These are phyloP conservation scores for Xylaria multiplex DNA, from an alignment of 2,329 filamentous ascomycete genomes.

Conservation along the genomic window DNA sequence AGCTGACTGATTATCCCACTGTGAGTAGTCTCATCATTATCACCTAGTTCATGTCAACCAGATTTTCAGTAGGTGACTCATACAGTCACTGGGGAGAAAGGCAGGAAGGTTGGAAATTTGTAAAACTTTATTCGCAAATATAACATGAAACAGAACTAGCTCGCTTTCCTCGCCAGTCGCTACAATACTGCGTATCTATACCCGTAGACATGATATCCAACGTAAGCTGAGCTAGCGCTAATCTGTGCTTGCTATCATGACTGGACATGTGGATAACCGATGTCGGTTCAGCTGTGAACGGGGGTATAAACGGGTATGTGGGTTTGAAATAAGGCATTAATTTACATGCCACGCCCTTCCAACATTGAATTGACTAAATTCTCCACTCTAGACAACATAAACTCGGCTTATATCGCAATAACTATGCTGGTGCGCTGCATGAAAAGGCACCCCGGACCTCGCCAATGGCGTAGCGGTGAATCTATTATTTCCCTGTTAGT, in stretches of 20 bases:
- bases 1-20: background rate
- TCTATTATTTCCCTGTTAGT: conserved; percentile 37
- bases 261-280: background rate
- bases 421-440: conserved; percentile 23
- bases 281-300: conserved; percentile 5
- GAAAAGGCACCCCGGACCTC: conserved; percentile 44
- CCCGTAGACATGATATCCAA: conserved; percentile 14
- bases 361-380: conserved; percentile 13
- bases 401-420: conserved; percentile 6
- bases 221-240: conserved; percentile 2
- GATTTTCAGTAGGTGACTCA: no score
- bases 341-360: conserved; percentile 21
- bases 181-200: conserved; percentile 11
- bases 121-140: background rate
- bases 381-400: conserved; percentile 9
- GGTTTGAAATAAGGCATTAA: background rate
- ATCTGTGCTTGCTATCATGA: background rate
- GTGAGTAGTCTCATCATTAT: background rate
- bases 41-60: background rate
- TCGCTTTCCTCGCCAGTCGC: conserved; percentile 12
- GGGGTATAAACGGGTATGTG: background rate
- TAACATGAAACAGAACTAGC: conserved; percentile 13
- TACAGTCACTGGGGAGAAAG: background rate
- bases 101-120: background rate
- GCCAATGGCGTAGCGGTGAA: conserved; percentile 41